A percentile compares a stretch with the other conserved stretches of the same genome.
Evolutionary conservation across 306 rosid species (phyloP).

Genomic region (Vigna angularis): DNA sequence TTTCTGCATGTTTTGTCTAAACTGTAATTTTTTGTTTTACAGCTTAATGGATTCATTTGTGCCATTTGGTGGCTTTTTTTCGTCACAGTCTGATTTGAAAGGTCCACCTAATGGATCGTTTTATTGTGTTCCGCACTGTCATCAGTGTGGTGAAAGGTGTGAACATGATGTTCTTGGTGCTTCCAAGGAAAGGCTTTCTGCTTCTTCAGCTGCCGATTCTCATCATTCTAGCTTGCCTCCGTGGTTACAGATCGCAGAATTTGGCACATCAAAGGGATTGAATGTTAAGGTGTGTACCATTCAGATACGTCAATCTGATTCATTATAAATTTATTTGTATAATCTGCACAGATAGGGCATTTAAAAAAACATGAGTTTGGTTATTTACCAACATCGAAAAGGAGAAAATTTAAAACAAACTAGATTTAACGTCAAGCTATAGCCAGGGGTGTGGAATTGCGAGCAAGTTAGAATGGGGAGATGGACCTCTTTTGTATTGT

Average conservation of each 20-base stretch:
- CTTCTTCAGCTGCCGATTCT: slow-evolving; percentile 55
- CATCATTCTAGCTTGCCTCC: slow-evolving; percentile 71
- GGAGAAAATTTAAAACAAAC: slow-evolving; percentile 16
- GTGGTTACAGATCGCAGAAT: slow-evolving; percentile 72
- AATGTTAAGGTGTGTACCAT: slow-evolving; percentile 75
- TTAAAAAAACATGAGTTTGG: not conserved
- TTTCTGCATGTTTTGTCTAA: slow-evolving; percentile 37
- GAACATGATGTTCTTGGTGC: slow-evolving; percentile 62
- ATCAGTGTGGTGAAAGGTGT: slow-evolving; percentile 57
- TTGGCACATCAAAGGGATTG: slow-evolving; percentile 50
- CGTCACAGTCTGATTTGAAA: slow-evolving; percentile 80
- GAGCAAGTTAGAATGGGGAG: slow-evolving; percentile 18
- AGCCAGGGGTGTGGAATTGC: not conserved
- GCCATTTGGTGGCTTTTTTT: slow-evolving; percentile 94
- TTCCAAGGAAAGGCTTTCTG: slow-evolving; percentile 53
- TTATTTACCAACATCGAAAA: slow-evolving; percentile 14
- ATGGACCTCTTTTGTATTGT: not conserved
- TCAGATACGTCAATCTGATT: slow-evolving; percentile 28
- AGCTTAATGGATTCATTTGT: slow-evolving; percentile 97
- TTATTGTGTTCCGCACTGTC: slow-evolving; percentile 54
- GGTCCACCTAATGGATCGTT: slow-evolving; percentile 56
- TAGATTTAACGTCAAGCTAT: slow-evolving; percentile 8
- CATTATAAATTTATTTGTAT: slow-evolving; percentile 14
- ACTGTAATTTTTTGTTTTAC: slow-evolving; percentile 49
- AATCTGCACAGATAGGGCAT: not conserved